Conservation (phyloP, 257 asterid species). For the Nicotiana noctiflora region DNA sequence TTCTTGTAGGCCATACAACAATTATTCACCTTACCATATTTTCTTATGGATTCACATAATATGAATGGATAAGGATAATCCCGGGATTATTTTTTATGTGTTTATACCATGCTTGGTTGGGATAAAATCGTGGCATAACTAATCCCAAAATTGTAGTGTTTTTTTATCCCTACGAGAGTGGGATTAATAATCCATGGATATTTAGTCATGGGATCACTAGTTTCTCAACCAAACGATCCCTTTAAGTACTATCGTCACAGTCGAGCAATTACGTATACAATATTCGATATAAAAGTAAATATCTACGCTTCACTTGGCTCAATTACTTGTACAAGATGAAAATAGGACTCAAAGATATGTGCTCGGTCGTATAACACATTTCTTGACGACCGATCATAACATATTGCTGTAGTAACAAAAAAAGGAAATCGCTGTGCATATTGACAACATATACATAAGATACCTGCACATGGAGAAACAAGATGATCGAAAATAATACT, state of each 20-base stretch:
- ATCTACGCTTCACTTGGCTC: neutral
- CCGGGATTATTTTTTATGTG: too few species aligned
- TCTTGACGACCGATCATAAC: neutral
- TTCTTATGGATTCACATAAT: too few species aligned
- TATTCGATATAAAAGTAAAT: neutral
- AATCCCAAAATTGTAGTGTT: too few species aligned
- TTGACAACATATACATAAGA: neutral
- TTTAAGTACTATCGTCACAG: too few species aligned
- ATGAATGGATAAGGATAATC: too few species aligned
- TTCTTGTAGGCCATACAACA: neutral
- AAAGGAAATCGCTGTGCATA: neutral
- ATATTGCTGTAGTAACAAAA: neutral
- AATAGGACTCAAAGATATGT: neutral
- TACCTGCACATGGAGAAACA: conserved; percentile 7
- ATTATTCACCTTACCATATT: neutral
- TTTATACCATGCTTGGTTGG: too few species aligned
- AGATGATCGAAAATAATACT: neutral
- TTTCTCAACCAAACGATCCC: too few species aligned
- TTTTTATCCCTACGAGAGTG: too few species aligned
- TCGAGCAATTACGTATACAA: too few species aligned
- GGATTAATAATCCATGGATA: too few species aligned
- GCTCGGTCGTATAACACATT: neutral
- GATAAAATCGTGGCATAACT: too few species aligned
- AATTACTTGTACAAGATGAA: neutral
- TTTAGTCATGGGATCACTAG: too few species aligned